Percentiles rank a stretch among this genome's conserved stretches.
These are phyloP conservation scores for Aspergillus sp. DNA, from an alignment of 2,329 filamentous ascomycete genomes.

Conservation along the genomic window DNA sequence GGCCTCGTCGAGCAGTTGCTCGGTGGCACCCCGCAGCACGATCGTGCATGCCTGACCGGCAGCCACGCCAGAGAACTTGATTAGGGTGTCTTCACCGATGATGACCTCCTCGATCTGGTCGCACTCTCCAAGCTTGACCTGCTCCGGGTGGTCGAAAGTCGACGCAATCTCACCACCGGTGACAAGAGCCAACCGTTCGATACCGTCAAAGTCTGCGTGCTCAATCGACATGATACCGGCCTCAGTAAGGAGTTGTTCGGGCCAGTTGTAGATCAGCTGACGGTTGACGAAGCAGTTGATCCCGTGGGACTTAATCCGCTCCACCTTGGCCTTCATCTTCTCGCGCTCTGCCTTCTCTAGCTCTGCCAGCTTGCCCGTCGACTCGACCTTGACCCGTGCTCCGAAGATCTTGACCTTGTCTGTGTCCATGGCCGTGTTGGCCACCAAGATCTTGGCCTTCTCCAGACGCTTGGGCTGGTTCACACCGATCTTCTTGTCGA, in stretches of 20 bases:
- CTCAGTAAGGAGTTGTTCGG: constrained; percentile 95
- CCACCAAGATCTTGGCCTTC: constrained; percentile 95
- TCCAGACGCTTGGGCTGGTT: constrained; percentile 97
- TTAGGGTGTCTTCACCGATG: constrained; percentile 93
- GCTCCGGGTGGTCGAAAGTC: constrained; percentile 95
- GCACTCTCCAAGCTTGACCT: constrained; percentile 91
- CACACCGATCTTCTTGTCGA: constrained; percentile 98
- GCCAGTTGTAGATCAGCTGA: constrained; percentile 99
- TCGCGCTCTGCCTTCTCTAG: constrained; percentile 96
- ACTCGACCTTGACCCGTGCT: constrained; percentile 90
- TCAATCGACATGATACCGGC: constrained; percentile 97
- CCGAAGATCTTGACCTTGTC: constrained; percentile 99
- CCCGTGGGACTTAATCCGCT: constrained; percentile 95
- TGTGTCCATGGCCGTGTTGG: constrained; percentile 98
- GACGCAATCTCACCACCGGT: constrained; percentile 96
- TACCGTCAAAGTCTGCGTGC: constrained; percentile 97
- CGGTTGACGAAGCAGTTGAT: constrained; percentile 99
- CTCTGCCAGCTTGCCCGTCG: constrained; percentile 94
- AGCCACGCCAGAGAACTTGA: constrained; percentile 93
- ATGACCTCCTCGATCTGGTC: constrained; percentile 96
- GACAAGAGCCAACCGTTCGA: constrained; percentile 87
- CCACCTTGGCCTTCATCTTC: constrained; percentile 99
- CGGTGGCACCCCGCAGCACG: constrained; percentile 88
- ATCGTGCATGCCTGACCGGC: constrained; percentile 93
- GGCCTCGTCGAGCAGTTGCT: constrained; percentile 93